Conservation (phyloP, 352 stramenopile genomes). For the Hyaloperonospora brassicae region DNA sequence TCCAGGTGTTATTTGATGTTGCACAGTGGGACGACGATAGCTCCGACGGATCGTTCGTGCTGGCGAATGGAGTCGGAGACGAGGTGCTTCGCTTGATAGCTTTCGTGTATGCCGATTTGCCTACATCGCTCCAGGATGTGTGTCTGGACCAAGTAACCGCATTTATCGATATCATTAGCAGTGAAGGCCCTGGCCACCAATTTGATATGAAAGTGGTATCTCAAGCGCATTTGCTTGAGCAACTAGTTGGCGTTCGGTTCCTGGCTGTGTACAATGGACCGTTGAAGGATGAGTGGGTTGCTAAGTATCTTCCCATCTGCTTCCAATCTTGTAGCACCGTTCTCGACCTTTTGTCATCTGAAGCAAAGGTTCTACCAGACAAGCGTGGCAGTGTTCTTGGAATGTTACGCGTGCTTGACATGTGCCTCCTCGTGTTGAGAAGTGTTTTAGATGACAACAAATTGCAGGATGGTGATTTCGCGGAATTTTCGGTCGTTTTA, state of each 20-base stretch:
- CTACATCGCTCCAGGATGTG: constrained; percentile 29
- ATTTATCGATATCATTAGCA: constrained; percentile 42
- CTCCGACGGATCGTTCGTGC: constrained; percentile 5
- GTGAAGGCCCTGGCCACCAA: constrained; percentile 43
- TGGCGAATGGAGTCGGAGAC: constrained; percentile 25
- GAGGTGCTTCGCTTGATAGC: constrained; percentile 40
- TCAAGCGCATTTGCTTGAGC: constrained; percentile 41
- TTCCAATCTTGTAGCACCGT: constrained; percentile 63
- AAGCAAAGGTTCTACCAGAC: constrained; percentile 8
- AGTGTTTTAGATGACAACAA: constrained; percentile 53
- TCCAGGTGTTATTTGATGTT: constrained; percentile 35
- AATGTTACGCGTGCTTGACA: constrained; percentile 54
- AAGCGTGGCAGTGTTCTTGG: constrained; percentile 19
- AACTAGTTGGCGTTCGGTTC: constrained; percentile 31
- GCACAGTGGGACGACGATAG: constrained; percentile 23
- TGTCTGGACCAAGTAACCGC: constrained; percentile 38
- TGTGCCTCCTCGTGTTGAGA: constrained; percentile 44
- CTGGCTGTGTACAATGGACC: constrained; percentile 33
- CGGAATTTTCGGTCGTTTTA: constrained; percentile 38
- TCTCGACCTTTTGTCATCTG: constrained; percentile 36
- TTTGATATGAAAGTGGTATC: constrained; percentile 32
- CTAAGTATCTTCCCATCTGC: constrained; percentile 50
- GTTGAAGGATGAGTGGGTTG: constrained; percentile 51
- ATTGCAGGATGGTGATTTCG: constrained; percentile 19
- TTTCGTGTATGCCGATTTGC: constrained; percentile 38